Evolutionary conservation across 352 stramenopile species (phyloP), one percentile per base, ranked within the genome.

Genomic region (Phytophthora hybrid): DNA sequence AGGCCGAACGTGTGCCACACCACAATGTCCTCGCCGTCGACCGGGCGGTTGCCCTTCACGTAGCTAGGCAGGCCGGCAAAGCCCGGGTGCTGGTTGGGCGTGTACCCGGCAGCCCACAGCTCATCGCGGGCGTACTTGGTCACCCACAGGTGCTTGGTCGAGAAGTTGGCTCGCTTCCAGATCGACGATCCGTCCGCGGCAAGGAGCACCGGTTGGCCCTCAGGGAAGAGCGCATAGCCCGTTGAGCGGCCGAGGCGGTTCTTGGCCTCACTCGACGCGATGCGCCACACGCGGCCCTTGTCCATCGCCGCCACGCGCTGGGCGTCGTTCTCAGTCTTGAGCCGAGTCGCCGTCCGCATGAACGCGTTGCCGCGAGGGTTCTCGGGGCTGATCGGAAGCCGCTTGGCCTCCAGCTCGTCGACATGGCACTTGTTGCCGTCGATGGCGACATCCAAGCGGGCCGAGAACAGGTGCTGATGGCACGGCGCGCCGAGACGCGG

Each of bases 1-100:
- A 92, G 81, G 18, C 87, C 87, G 74, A 94, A 94, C 58, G 82
- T 81, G 65, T 92, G 84, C 87, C 87, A 94, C 52, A 92, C 47
- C n/a, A 94, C 83, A 39, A 94, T 73, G 73, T 92, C 83, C 63
- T 91, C 77, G 46, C 76, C 85, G 49, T 88, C 71, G 4, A 93
- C 63, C 37, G 74, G 76, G 21, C 84, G 75, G 62, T 94, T 84
- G 34, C 41, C 68, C 59, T 81, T 78, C 6, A 80, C 89, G 81
- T 88, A 94, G 13, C 67, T 69, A 9, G 83, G 82, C 23, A 94
- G 56, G 26, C 88, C 88, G 19, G 75, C 80, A 56, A 71, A 76
- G 41, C 78, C 85, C 3, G 76, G 76, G 53, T 79, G 79, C 61
- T 94, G 87, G 57, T 85, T 90, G 10, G 85, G 88, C 37, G 85